These are phyloP conservation scores for Phaffomyces thermotolerans DNA, from an alignment of 805 yeast genomes.

Conservation along the genomic window DNA sequence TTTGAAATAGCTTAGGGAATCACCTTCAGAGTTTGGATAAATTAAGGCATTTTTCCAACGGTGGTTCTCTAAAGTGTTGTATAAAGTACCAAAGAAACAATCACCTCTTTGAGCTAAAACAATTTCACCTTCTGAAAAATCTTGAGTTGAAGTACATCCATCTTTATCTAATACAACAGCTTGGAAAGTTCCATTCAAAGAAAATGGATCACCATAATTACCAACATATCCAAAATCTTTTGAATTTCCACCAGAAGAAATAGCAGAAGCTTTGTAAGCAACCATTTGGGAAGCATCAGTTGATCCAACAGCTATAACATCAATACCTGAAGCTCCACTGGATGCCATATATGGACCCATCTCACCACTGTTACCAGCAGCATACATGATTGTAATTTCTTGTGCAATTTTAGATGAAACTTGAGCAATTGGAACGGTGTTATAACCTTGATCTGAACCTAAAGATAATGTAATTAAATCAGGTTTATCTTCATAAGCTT, in stretches of 20 bases:
- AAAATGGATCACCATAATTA: slow-evolving; percentile 3
- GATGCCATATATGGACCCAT: slow-evolving; percentile 11
- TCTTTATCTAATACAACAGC: slow-evolving; percentile 3
- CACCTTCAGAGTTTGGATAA: neutral
- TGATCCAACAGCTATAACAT: slow-evolving; percentile 11
- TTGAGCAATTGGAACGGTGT: slow-evolving; percentile 8
- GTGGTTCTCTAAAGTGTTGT: neutral
- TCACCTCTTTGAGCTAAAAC: slow-evolving; percentile 5
- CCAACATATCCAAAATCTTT: slow-evolving; percentile 5
- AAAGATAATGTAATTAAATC: slow-evolving; percentile 11
- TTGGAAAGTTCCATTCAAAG: slow-evolving; percentile 3
- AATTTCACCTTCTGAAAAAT: neutral
- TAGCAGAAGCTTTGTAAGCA: slow-evolving; percentile 5
- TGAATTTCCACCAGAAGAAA: slow-evolving; percentile 8
- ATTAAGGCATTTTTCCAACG: slow-evolving; percentile 3
- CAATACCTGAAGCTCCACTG: slow-evolving; percentile 10
- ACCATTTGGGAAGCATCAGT: slow-evolving; percentile 8
- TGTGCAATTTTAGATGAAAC: slow-evolving; percentile 10
- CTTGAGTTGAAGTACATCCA: slow-evolving; percentile 4
- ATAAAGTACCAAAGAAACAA: slow-evolving; percentile 2
- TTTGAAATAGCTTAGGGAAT: neutral
- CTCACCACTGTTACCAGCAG: slow-evolving; percentile 15
- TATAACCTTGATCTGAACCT: slow-evolving; percentile 12
- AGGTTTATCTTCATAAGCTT: slow-evolving; percentile 11
- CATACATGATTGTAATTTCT: slow-evolving; percentile 11